Evolutionary conservation across 2,329 filamentous ascomycete genomes (phyloP), one percentile per base, ranked within the genome.

Genomic region (Ceratocystis destructans): DNA sequence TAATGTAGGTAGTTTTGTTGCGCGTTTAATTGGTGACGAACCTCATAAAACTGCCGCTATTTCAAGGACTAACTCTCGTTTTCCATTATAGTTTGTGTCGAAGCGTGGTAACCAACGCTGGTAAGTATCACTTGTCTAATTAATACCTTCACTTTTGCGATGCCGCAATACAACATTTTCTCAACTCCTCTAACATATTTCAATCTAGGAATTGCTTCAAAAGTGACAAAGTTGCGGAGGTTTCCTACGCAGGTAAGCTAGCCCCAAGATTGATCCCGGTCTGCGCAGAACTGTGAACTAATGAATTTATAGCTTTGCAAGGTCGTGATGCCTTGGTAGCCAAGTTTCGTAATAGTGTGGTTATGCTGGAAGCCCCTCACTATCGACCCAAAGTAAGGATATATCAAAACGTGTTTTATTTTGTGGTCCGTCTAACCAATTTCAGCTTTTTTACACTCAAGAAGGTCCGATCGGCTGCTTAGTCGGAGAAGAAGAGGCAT

Each of bases 271-370:
- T 2, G 15, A 2, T 12, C 5, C 5, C n/a, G 6, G 20, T 2
- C 5, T 10, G 8, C 17, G 8, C 17, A 3, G 5, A 0, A 12
- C 10, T 3, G 3, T 6, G 1, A 12, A 53, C 68, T 71, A 22
- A 72, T n/a, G 20, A 65, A 8, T 12, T 22, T 62, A 53, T 67
- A 91, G 88, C 92, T 12, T 93, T 96, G 68, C 94, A 99, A 78
- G 94, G 94, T 59, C 87, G 88, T 69, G 91, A 96, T 72, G 93
- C 90, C 69, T 80, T 97, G 0, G 84, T 96, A 5, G 89, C 95
- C 74, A 96, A 97, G 73, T 99, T 99, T 73, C 87, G 94, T 45
- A 99, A 99, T 77, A 96, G 90, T 48, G 93, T 90, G 0, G 91
- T 99, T 37, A 96, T 97, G 90, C 80, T 93, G 0, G 92, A 97